Conservation (phyloP, 2,329 filamentous ascomycete species). For the Plenodomus biglobosus region DNA sequence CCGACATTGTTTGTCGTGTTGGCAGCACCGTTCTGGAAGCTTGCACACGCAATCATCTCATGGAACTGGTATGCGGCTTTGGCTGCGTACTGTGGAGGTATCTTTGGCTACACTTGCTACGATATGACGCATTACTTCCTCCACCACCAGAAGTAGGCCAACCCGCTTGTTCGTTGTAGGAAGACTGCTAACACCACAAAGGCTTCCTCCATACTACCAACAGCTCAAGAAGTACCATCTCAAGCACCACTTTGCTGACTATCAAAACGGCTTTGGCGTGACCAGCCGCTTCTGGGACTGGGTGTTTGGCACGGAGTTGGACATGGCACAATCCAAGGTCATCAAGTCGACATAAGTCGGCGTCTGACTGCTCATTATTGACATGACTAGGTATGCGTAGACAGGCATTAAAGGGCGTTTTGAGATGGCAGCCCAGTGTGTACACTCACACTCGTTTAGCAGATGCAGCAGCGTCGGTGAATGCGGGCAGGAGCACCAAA, state of each 20-base stretch:
- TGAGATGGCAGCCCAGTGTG: background rate
- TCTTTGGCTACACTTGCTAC: constrained; percentile 96
- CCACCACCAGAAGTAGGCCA: constrained; percentile 79
- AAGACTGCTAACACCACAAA: constrained; percentile 31
- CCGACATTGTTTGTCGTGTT: constrained; percentile 82
- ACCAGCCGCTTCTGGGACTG: constrained; percentile 95
- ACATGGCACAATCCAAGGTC: constrained; percentile 53
- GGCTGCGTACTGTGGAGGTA: constrained; percentile 80
- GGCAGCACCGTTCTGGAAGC: constrained; percentile 86
- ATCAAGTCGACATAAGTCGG: constrained; percentile 45
- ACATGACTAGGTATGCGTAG: constrained; percentile 1
- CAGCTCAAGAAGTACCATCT: constrained; percentile 96
- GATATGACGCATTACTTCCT: constrained; percentile 98
- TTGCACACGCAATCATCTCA: constrained; percentile 79
- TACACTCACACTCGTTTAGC: background rate
- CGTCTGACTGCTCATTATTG: background rate
- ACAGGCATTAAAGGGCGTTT: constrained; percentile 13
- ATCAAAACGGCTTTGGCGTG: constrained; percentile 95
- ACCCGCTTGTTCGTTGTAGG: background rate
- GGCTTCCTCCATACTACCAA: constrained; percentile 84
- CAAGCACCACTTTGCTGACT: constrained; percentile 96
- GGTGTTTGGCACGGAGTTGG: constrained; percentile 86
- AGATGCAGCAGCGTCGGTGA: background rate
- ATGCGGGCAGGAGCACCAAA: background rate
- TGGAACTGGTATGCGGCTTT: constrained; percentile 83